Base-by-base conservation (phyloP, 129 eudicot species). In the Flaveria trinervia region DNA sequence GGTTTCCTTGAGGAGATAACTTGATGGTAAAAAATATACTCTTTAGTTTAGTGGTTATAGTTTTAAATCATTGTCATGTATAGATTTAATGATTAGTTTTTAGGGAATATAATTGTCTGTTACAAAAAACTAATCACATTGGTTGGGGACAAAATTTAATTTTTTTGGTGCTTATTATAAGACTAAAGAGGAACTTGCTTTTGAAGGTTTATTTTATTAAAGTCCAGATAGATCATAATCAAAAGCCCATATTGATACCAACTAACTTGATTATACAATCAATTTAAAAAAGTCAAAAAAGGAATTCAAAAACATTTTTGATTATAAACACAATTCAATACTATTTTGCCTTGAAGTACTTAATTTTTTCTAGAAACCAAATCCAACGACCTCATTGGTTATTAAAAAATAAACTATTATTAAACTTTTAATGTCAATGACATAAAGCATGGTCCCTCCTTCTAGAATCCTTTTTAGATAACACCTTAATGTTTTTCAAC, bases 171-270 rank as follows among this genome's bases (percentile, higher is more conserved):
- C 41, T 36, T 36, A 36, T 36, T 5, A 33, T 56, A 96, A 90
- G 78, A 9, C 12, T 8, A 8, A 44, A 44, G 48, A 13, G 12
- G 52, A 13, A 0, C 5, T 3, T 13, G 15, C 15, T 13, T 48
- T 48, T 2, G 15, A 91, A 82, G 71, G 72, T 73, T 64, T 54
- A 4, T 36, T 68, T 12, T 64, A 65, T 56, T 43, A 15, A 52
- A 26, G 9, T 46, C 71, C 9, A 22, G 36, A 48, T 48, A 48
- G 2, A 44, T 44, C 12, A 44, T 44, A 44, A 44, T 7, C 12
- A 44, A 44, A 44, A 10, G 13, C 48, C 12, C 12, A 44, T 44
- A 8, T 44, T 44, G 9, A 7, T 44, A 44, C 48, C 12, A 44
- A 44, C 10, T 1, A 44, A 10, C 12, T 48, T 48, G 0, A 48